Percentiles rank a stretch among this genome's conserved stretches.
These are phyloP conservation scores for Populus hybrid DNA, from an alignment of 441 rosid species.

Conservation along the genomic window DNA sequence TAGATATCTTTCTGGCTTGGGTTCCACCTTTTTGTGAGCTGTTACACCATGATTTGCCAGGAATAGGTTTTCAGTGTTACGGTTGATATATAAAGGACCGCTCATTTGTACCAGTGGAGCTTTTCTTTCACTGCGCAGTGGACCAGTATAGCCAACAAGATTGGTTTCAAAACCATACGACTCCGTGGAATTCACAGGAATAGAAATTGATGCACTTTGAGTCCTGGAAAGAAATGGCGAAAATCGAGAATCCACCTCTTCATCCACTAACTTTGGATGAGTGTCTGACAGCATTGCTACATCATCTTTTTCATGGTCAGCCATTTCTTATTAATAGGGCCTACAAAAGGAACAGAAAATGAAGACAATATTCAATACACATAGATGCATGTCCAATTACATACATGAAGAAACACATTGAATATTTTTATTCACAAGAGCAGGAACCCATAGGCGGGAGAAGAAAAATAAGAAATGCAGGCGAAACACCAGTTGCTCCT, in stretches of 20 bases:
- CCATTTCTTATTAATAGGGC: conserved; percentile 38
- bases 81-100: conserved; percentile 56
- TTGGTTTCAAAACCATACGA: conserved; percentile 33
- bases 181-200: conserved; percentile 45
- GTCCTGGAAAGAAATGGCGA: conserved; percentile 16
- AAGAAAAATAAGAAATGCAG: neutral
- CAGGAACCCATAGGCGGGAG: neutral
- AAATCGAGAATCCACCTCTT: conserved; percentile 30
- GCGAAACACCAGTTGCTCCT: neutral
- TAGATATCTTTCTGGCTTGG: conserved; percentile 44
- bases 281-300: conserved; percentile 58
- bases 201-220: conserved; percentile 49
- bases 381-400: neutral
- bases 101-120: conserved; percentile 57
- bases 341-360: conserved; percentile 17
- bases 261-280: conserved; percentile 26
- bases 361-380: neutral
- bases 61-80: conserved; percentile 32
- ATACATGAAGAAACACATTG: neutral
- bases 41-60: conserved; percentile 25
- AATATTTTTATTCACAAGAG: neutral
- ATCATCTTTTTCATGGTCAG: conserved; percentile 52
- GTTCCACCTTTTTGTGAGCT: conserved; percentile 24
- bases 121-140: conserved; percentile 59
- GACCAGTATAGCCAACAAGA: conserved; percentile 72